phyloP scores from a whole-genome alignment of 2,329 filamentous ascomycete species.

The Chrysoporthe deuterocubensis region DNA sequence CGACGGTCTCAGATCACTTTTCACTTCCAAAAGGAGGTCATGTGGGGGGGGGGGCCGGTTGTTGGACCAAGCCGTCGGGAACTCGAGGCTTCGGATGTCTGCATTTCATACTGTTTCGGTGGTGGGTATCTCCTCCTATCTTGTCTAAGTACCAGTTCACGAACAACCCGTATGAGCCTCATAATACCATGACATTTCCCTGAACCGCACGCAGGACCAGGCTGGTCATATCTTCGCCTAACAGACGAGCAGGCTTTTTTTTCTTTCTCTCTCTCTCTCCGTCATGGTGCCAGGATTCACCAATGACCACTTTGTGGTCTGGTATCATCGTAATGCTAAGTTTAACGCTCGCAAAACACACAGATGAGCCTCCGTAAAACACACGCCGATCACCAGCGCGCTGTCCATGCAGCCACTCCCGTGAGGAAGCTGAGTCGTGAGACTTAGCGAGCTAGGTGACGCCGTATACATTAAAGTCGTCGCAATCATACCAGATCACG shows the following conservation, averaged over 20 bases:
- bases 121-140: not conserved
- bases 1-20: not conserved
- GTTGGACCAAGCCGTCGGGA: not conserved
- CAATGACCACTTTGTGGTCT: not conserved
- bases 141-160: not conserved
- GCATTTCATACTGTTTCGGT: not conserved
- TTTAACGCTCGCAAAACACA: not conserved
- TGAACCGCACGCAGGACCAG: not conserved
- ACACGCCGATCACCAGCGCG: not conserved
- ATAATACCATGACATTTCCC: not conserved
- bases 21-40: not conserved
- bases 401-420: not conserved
- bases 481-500: not conserved
- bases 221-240: not conserved
- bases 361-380: not conserved
- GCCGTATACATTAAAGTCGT: not conserved
- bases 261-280: not conserved
- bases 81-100: not conserved
- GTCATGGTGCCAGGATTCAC: not conserved
- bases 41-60: not conserved
- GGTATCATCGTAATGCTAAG: not conserved
- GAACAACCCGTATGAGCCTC: not conserved
- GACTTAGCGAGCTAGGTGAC: not conserved
- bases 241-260: not conserved
- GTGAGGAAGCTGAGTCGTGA: not conserved